Evolutionary conservation across 192 early-diverging fungal genomes (phyloP).

Genomic region (Umbelopsis isabellina): DNA sequence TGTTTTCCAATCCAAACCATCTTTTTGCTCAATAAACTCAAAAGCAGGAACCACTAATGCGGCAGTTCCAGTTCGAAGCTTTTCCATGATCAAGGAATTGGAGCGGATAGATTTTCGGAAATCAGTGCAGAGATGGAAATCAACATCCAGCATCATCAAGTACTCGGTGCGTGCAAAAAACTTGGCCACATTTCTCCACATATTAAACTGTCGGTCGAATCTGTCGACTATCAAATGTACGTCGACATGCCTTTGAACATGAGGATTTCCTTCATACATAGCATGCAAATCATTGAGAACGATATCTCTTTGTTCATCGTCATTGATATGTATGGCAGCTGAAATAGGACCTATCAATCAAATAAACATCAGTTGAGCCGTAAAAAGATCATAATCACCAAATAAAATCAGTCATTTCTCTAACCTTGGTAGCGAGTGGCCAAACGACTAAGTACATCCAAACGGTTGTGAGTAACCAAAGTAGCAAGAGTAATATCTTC

Average conservation of each 20-base stretch:
- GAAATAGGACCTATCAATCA: conserved; percentile 48
- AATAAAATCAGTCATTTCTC: neutral
- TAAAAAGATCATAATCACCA: neutral
- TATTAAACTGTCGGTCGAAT: conserved; percentile 67
- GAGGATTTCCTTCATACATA: conserved; percentile 51
- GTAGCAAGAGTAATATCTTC: conserved; percentile 66
- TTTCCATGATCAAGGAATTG: conserved; percentile 40
- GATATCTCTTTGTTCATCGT: conserved; percentile 51
- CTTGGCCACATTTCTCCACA: conserved; percentile 67
- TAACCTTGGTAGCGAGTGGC: conserved; percentile 55
- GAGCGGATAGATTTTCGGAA: conserved; percentile 45
- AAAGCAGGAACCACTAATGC: conserved; percentile 66
- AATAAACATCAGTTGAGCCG: neutral
- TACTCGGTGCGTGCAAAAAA: conserved; percentile 64
- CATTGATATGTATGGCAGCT: conserved; percentile 60
- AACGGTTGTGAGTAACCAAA: conserved; percentile 59
- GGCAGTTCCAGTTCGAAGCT: conserved; percentile 47
- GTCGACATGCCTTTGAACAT: conserved; percentile 57
- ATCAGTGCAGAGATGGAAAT: conserved; percentile 62
- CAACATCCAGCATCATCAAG: conserved; percentile 64
- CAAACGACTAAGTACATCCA: conserved; percentile 52
- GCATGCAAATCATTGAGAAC: conserved; percentile 53
- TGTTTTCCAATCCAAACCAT: conserved; percentile 52
- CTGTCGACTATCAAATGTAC: conserved; percentile 63
- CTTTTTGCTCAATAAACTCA: conserved; percentile 55